Percentiles rank a stretch among this genome's conserved stretches.
These are phyloP conservation scores for Solanum microdontum DNA, from an alignment of 257 asterid genomes.

Conservation along the genomic window DNA sequence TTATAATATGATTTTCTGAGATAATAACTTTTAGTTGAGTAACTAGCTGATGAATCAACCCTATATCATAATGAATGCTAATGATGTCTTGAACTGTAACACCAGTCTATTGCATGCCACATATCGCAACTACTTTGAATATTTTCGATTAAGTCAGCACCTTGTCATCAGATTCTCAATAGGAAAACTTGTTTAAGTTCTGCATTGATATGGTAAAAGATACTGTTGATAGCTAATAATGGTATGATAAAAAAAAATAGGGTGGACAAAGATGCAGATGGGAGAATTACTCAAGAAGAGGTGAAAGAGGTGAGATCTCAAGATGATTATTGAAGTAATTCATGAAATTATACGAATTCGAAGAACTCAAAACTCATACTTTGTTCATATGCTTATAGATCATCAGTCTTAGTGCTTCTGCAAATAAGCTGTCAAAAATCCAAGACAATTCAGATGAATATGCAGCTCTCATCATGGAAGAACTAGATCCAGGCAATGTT, in stretches of 20 bases:
- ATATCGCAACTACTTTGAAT: background rate
- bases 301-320: background rate
- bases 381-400: background rate
- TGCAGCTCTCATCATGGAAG: slow-evolving; percentile 15
- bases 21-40: background rate
- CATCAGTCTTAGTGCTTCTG: slow-evolving; percentile 2
- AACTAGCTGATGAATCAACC: background rate
- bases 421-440: slow-evolving; percentile 8
- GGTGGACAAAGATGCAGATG: slow-evolving; percentile 23
- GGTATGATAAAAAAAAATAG: background rate
- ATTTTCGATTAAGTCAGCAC: background rate
- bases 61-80: background rate
- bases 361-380: background rate
- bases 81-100: background rate
- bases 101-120: background rate
- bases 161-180: background rate
- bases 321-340: background rate
- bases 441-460: slow-evolving; percentile 9
- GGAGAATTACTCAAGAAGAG: slow-evolving; percentile 19
- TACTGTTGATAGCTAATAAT: background rate
- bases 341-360: background rate
- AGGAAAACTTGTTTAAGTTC: background rate
- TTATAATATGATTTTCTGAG: background rate
- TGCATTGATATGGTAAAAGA: background rate
- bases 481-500: background rate